Evolutionary conservation across 768 basidiomycete genomes (phyloP).

Genomic region (Podaxis mareebaensis): DNA sequence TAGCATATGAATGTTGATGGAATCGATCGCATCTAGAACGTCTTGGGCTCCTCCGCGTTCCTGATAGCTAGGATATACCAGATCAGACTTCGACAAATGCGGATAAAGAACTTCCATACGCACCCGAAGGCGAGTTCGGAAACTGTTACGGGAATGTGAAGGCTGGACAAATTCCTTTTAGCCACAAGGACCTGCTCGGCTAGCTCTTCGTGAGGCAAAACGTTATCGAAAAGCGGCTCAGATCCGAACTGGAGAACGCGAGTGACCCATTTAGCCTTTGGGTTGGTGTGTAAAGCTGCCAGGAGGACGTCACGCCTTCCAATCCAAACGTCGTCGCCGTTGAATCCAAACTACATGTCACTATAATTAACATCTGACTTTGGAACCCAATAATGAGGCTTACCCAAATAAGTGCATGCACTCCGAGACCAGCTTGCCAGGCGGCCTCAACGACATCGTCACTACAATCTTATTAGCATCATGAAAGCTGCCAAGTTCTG

Average conservation of each 20-base stretch:
- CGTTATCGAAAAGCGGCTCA: constrained; percentile 55
- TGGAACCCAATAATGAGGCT: constrained; percentile 16
- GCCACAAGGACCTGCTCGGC: constrained; percentile 45
- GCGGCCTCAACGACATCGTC: constrained; percentile 59
- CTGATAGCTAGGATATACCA: constrained; percentile 29
- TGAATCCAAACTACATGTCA: constrained; percentile 34
- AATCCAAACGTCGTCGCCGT: constrained; percentile 42
- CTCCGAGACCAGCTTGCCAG: constrained; percentile 50
- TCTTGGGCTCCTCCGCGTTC: constrained; percentile 50
- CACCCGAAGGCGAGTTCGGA: constrained; percentile 49
- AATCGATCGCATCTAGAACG: constrained; percentile 52
- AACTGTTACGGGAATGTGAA: constrained; percentile 59
- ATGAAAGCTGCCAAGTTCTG: not conserved
- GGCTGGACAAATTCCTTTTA: constrained; percentile 42
- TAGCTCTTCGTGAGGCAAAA: constrained; percentile 42
- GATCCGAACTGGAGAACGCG: constrained; percentile 60
- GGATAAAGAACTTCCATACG: constrained; percentile 19
- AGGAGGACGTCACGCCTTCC: constrained; percentile 45
- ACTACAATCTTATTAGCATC: constrained; percentile 15
- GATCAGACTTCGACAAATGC: not conserved
- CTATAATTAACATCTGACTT: constrained; percentile 2
- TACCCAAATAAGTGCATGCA: constrained; percentile 65
- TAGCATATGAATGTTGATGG: constrained; percentile 58
- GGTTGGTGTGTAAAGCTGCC: constrained; percentile 44
- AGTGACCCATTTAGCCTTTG: constrained; percentile 53